Base-by-base conservation (phyloP, 768 basidiomycete species). In the Hericium coralloides region DNA sequence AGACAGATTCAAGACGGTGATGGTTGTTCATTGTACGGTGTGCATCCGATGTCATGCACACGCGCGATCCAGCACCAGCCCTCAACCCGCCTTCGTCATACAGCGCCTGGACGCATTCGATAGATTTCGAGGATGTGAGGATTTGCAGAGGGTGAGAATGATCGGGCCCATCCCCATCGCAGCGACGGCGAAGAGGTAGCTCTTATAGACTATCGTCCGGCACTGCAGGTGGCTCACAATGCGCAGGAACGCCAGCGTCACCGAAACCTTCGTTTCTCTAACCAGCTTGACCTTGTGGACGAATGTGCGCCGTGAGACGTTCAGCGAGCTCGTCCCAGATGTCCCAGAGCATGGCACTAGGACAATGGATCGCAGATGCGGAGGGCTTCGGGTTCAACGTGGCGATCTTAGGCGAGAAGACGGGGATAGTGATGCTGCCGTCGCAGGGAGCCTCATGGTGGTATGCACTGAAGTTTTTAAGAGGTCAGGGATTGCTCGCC, bases 311-410 rank as follows among this genome's bases (percentile, higher is more conserved):
- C 87, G 86, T 9, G 88, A 81, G 51, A 68, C 72, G 47, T 86
- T 81, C 52, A 90, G 75, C 69, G 90, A 88, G 3, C 87, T 87
- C 3, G 80, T 72, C 17, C n/a, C n/a, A n/a, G n/a, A n/a, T n/a
- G 74, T 75, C 4, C n/a, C n/a, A n/a, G 71, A 69, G 7, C 68
- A 65, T 59, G n/a, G 69, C 57, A 38, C 66, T 65, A 12, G 65
- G 55, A 6, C 25, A 26, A 26, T 6, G 25, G 25, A 6, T 26
- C 25, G 25, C 6, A 26, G 25, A 26, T 26, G 25, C 3, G 25
- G 25, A 26, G 25, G 25, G 25, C 6, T 26, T 26, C 25, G 25
- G 25, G 3, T 26, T 6, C 25, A 26, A 6, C 25, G 6, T 26
- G 25, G 25, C 25, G 25, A 26, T 3, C 25, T 26, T 26, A 6